A percentile compares a stretch with the other conserved stretches of the same genome.
Conservation (phyloP, 2,329 filamentous ascomycete species). For the Hypoxylon sp. region DNA sequence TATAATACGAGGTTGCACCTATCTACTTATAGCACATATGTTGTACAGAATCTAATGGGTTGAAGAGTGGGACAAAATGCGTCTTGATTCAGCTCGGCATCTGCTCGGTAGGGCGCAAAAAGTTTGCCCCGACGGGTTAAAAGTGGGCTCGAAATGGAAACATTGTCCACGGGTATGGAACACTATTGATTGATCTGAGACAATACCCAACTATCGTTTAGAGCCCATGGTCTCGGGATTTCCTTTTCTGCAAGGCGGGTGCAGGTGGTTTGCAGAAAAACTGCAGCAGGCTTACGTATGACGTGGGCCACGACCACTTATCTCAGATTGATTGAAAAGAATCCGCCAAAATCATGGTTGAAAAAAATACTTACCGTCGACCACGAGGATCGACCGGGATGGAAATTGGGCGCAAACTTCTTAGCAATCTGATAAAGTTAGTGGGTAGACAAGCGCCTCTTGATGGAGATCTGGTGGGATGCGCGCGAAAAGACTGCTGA, state of each 20-base stretch:
- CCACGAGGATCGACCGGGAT: constrained; percentile 22
- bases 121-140: constrained; percentile 21
- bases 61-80: background rate
- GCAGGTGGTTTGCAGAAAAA: constrained; percentile 38
- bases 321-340: constrained; percentile 19
- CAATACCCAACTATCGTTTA: constrained; percentile 26
- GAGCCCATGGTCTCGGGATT: constrained; percentile 36
- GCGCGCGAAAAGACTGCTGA: constrained; percentile 19
- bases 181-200: constrained; percentile 37
- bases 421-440: constrained; percentile 15
- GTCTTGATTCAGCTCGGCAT: constrained; percentile 12
- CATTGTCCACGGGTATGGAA: constrained; percentile 16
- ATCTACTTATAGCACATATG: background rate
- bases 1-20: background rate
- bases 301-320: constrained; percentile 30
- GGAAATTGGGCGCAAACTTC: constrained; percentile 2
- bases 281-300: constrained; percentile 26
- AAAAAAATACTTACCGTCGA: constrained; percentile 12
- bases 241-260: constrained; percentile 38
- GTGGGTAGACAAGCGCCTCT: constrained; percentile 31
- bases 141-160: constrained; percentile 9
- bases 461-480: constrained; percentile 5
- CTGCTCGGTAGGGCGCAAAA: constrained; percentile 23
- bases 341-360: constrained; percentile 11
- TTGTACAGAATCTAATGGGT: background rate